Evolutionary conservation across 2,329 filamentous ascomycete species (phyloP).

Genomic region (Trichoderma guizhouense): DNA sequence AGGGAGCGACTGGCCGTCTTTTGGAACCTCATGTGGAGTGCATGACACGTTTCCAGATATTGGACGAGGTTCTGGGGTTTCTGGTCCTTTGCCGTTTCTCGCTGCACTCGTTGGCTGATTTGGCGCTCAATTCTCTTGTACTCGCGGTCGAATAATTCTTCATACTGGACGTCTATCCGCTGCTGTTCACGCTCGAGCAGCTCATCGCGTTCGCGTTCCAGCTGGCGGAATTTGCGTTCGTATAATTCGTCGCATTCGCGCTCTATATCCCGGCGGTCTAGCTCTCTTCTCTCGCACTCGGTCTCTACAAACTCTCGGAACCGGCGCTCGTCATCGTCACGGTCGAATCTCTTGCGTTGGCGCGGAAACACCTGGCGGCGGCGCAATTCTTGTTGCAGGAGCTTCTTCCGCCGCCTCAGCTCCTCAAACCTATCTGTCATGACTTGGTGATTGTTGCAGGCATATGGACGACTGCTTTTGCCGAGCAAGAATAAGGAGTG

Average conservation of each 20-base stretch:
- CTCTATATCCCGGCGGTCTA: neutral
- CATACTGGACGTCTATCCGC: neutral
- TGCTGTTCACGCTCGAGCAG: neutral
- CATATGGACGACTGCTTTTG: neutral
- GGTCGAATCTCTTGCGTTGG: conserved; percentile 1
- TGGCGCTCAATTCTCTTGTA: neutral
- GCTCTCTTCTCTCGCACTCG: neutral
- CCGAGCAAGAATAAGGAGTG: neutral
- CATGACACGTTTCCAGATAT: neutral
- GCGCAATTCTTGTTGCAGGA: neutral
- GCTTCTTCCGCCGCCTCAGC: neutral
- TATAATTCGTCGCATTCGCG: neutral
- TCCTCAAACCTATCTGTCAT: conserved; percentile 1
- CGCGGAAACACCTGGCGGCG: neutral
- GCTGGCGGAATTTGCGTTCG: neutral
- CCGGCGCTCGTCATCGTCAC: neutral
- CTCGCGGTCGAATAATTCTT: neutral
- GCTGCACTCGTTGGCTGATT: neutral
- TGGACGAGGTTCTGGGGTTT: neutral
- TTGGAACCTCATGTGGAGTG: neutral
- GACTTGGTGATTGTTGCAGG: neutral
- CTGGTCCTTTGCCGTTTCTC: neutral
- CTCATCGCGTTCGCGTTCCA: conserved; percentile 5
- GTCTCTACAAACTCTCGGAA: neutral
- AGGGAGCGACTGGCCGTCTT: neutral